Base-by-base conservation (phyloP, 345 rosid genomes). In the Theobroma cacao region DNA sequence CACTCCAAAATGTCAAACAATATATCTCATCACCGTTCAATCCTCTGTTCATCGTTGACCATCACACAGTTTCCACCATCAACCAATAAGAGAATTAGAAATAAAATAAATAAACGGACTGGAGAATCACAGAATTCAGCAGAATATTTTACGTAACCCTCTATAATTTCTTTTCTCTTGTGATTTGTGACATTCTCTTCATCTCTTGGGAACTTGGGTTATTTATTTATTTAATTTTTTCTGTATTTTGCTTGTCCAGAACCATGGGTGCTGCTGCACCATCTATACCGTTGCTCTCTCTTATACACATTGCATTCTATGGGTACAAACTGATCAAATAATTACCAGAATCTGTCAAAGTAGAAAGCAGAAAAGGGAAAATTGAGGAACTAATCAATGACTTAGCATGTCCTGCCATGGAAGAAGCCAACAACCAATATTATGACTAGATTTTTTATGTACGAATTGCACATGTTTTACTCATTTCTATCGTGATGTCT, bases 41-140 rank as follows among this genome's bases (percentile, higher is more conserved):
- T 74, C 68, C 41, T 47, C 75, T 77, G 48, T 68, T 77, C 83
- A 74, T 1, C 62, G 80, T 84, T 84, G 85, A 87, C 87, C 78
- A 48, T 22, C 31, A 14, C 15, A 81, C 85, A 82, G 86, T 80
- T 0, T 0, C 76, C 26, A 22, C 30, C 72, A 17, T 56, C 50
- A 18, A 45, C 18, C 74, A 4, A 26, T 26, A 18, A 61, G 36
- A 61, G 13, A 1, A 18, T 1, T 2, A 15, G 1, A 47, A 18
- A 40, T 34, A 12, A 68, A 48, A 69, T 10, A 22, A 40, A 71
- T 10, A 47, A 48, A 36, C 33, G 4, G 38, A 69, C 31, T 48
- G 22, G 50, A 22, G 20, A 26, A 26, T 59, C 20, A 20, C 43
- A 12, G 50, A 22, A n/a, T 26, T 56, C 62, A 48, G 58, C 12